Evolutionary conservation across 164 flowering plant genomes (phyloP).

Genomic region (Euptelea pleiosperma): DNA sequence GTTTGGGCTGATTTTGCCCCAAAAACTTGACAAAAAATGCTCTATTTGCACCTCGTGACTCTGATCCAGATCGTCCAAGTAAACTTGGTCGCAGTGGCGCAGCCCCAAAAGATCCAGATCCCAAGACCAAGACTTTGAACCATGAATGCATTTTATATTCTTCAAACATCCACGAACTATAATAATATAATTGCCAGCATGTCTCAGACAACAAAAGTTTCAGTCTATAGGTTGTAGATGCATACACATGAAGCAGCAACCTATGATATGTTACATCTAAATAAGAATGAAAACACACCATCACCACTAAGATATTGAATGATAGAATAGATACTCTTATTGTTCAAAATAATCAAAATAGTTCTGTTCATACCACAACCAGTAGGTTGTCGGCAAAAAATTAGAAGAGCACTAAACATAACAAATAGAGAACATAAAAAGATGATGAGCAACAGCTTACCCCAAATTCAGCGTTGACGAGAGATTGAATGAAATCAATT

Average conservation of each 20-base stretch:
- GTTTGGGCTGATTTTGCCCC: no score
- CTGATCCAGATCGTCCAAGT: no score
- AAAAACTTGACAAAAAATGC: no score
- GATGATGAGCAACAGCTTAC: constrained; percentile 37
- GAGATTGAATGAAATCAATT: constrained; percentile 79
- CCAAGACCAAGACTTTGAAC: no score
- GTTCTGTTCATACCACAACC: background rate
- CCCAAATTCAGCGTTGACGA: constrained; percentile 77
- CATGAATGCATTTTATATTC: no score
- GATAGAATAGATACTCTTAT: background rate
- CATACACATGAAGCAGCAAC: background rate
- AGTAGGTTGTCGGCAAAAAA: background rate
- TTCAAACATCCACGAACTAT: no score
- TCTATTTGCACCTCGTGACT: no score
- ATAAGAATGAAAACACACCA: background rate
- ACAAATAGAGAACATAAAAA: background rate
- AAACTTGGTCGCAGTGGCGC: no score
- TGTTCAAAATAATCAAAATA: background rate
- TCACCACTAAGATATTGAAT: background rate
- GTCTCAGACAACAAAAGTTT: no score
- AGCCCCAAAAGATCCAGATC: no score
- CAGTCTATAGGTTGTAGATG: background rate
- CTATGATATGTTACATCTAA: background rate
- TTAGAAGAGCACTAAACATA: background rate
- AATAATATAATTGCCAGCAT: no score